Evolutionary conservation across 2,329 filamentous ascomycete species (phyloP), one percentile per base, ranked within the genome.

Genomic region (Pestalotiopsis sp.): DNA sequence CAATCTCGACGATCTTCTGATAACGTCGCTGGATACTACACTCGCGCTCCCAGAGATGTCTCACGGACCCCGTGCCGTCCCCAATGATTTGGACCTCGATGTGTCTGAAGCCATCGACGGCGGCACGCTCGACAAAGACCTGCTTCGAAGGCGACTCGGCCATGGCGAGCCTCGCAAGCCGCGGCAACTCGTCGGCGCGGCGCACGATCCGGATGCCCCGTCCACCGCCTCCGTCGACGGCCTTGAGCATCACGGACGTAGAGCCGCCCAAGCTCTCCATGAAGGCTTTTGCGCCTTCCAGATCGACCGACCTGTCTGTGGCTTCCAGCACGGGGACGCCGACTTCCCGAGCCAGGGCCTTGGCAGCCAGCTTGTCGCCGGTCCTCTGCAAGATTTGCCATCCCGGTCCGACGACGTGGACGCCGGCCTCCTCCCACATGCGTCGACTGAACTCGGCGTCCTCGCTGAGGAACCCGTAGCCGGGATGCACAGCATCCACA

Each of bases 11-110:
- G 6, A 90, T 80, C 73, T 91, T 91, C 74, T 90, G 88, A 73
- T 88, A 89, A 25, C 91, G 82, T 63, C 91, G 80, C 75, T 92
- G 90, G 6, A 92, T 87, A 0, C 87, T 90, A 74, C 91, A 92
- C 70, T 93, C 90, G 36, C 91, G 82, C 73, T 92, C 90, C 4
- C 90, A 88, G 31, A 92, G 85, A 49, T 85, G 82, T 4, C 91
- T 83, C 12, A 86, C 88, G 65, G 86, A 80, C 0, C 86, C 88
- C 27, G 82, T 77, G 0, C 87, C 85, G 68, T 92, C 90, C 9
- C 90, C 90, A 70, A 92, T 88, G 1, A 93, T 82, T 71, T 91
- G 88, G 5, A 90, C 84, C 71, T 91, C 89, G 61, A 91, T 78
- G 75, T 91, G 89, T 38, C 86, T 82, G 73, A 88, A 91, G 0